Conservation (phyloP, 2,329 filamentous ascomycete genomes). For the Annulohypoxylon truncatum region DNA sequence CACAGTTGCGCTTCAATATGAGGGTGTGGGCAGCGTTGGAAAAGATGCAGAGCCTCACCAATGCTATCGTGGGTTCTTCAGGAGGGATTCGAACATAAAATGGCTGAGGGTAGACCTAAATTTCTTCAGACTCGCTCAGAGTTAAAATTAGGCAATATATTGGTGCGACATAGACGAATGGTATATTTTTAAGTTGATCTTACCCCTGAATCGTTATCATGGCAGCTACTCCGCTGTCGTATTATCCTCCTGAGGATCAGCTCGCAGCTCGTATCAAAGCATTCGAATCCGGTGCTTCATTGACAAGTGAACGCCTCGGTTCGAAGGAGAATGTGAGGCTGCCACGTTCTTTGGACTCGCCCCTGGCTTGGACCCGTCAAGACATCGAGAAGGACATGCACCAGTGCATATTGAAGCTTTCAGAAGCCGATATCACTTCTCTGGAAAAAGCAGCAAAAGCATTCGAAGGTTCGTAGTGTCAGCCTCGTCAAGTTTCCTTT, state of each 20-base stretch:
- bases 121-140: background rate
- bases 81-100: conserved; percentile 6
- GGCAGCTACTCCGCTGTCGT: conserved; percentile 19
- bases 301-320: background rate
- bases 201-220: conserved; percentile 15
- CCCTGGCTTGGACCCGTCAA: conserved; percentile 21
- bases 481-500: background rate
- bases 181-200: background rate
- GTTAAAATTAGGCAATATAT: conserved; percentile 11
- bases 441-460: conserved; percentile 11
- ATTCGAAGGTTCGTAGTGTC: conserved; percentile 10
- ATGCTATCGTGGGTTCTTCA: background rate
- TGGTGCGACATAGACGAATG: background rate
- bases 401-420: conserved; percentile 24
- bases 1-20: background rate
- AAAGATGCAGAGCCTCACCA: conserved; percentile 9
- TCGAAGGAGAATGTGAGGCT: background rate
- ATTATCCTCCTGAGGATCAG: conserved; percentile 20
- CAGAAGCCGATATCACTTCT: conserved; percentile 5
- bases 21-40: background rate
- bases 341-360: conserved; percentile 15
- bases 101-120: background rate
- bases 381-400: conserved; percentile 22
- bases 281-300: conserved; percentile 5
- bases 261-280: conserved; percentile 22